phyloP scores from a whole-genome alignment of 2,329 filamentous ascomycete species.

The Arthrobotrys sphaeroides region DNA sequence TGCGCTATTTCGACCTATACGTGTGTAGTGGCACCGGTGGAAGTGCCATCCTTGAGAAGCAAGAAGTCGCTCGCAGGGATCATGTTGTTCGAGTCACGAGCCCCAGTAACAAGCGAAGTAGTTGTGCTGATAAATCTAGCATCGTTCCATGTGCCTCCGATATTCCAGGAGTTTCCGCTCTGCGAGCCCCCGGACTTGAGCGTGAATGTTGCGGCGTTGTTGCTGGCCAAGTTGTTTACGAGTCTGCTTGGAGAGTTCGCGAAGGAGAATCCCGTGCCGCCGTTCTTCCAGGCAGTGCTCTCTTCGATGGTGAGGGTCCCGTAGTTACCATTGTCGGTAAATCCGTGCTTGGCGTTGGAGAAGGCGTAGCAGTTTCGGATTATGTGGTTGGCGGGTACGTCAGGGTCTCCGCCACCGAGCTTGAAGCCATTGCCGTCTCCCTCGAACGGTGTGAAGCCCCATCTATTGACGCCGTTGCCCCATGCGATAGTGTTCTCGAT shows the following conservation, averaged over 20 bases:
- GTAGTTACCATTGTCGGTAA: conserved; percentile 64
- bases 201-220: conserved; percentile 59
- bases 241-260: conserved; percentile 60
- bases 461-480: conserved; percentile 65
- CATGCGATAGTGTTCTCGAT: conserved; percentile 64
- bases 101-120: conserved; percentile 60
- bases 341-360: conserved; percentile 63
- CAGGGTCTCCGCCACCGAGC: conserved; percentile 62
- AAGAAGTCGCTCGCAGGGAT: conserved; percentile 63
- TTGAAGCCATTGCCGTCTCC: conserved; percentile 66
- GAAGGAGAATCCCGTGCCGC: conserved; percentile 62
- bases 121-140: conserved; percentile 62
- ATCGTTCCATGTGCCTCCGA: conserved; percentile 61
- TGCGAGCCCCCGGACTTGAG: conserved; percentile 57
- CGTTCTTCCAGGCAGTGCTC: conserved; percentile 65
- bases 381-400: conserved; percentile 63
- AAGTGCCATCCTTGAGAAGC: conserved; percentile 61
- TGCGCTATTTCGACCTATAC: too few relatives aligned
- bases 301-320: conserved; percentile 62
- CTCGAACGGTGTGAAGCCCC: conserved; percentile 63
- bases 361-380: conserved; percentile 64
- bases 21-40: conserved; percentile 62
- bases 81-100: conserved; percentile 61
- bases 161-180: conserved; percentile 64
- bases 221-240: conserved; percentile 62